These are phyloP conservation scores for Novymonas esmeraldas DNA, from an alignment of 208 protist species.

Conservation along the genomic window DNA sequence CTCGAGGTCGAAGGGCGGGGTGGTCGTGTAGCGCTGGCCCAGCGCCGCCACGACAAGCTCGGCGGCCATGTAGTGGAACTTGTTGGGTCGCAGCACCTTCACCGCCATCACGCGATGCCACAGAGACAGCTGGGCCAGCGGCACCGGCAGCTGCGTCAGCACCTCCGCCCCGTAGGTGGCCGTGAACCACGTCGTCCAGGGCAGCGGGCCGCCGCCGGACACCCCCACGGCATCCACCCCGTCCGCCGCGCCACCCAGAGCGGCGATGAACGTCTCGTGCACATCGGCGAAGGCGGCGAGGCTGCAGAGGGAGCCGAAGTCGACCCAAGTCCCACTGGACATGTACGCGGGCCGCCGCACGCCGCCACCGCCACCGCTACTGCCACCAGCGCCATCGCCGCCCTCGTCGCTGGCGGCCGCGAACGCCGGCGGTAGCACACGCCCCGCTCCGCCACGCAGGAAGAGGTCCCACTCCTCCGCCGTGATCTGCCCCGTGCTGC, in stretches of 20 bases:
- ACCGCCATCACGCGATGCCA: slow-evolving; percentile 90
- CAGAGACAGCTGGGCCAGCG: slow-evolving; percentile 45
- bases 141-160: slow-evolving; percentile 38
- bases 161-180: slow-evolving; percentile 76
- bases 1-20: slow-evolving; percentile 80
- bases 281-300: slow-evolving; percentile 85
- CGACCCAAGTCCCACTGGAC: slow-evolving; percentile 89
- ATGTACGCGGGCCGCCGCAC: slow-evolving; percentile 83
- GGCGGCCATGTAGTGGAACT: slow-evolving; percentile 77
- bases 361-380: too few species aligned
- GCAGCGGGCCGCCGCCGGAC: slow-evolving; percentile 24
- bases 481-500: slow-evolving; percentile 49
- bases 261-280: slow-evolving; percentile 64
- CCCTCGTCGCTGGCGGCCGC: slow-evolving; percentile 22
- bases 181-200: slow-evolving; percentile 89
- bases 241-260: slow-evolving; percentile 1
- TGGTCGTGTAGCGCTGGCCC: slow-evolving; percentile 79
- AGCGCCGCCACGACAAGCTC: slow-evolving; percentile 71
- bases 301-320: slow-evolving; percentile 88
- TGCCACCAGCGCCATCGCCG: slow-evolving; percentile 18
- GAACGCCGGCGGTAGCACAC: slow-evolving; percentile 31
- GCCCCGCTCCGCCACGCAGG: slow-evolving; percentile 74
- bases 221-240: background rate
- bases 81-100: slow-evolving; percentile 82
- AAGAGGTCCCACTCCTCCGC: slow-evolving; percentile 89